Base-by-base conservation (phyloP, 176 grass and related monocot genomes). In the Hsuehochloa calcarea region DNA sequence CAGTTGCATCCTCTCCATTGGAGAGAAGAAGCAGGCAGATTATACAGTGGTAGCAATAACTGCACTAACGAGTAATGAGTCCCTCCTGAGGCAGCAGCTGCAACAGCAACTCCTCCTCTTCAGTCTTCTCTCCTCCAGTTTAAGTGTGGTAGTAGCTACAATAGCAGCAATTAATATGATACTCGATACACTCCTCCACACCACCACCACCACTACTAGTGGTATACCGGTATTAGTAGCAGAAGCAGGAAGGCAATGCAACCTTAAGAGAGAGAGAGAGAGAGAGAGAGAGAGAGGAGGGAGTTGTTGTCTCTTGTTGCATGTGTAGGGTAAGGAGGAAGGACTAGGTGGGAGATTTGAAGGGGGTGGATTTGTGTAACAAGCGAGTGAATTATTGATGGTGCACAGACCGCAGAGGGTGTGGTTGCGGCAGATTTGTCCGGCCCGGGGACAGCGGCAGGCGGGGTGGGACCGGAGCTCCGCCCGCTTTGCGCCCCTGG, bases 1-100 rank as follows among this genome's bases (percentile, higher is more conserved):
- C 69, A 93, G 83, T 19, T 84, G 80, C 89, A 85, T 87, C 85
- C 88, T 82, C 85, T 93, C 87, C 91, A 92, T 94, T 82, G 71
- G 76, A 77, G 69, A 45, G 22, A 20, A 70, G 46, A 0, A 26
- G 80, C 39, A 45, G 40, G 51, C 20, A 74, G 66, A 45, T 54
- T 81, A 56, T 5, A 79, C 78, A 67, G 70, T 65, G 78, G 58
- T 22, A 78, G 84, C 73, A 90, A 74, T 90, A 90, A 90, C 79
- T 90, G 73, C 84, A 37, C 8, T 23, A 2, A 65, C 45, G 49
- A 79, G 84, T 87, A 50, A 78, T 67, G 79, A 87, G 79, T 67
- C 38, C 72, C 84, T 79, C 72, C 84, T 79, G 73, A 27, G 70
- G 62, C 69, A 35, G 87, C 69, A 52, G 83, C 45, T 10, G 68